Percentiles rank a stretch among this genome's conserved stretches.
Evolutionary conservation across 257 asterid species (phyloP).

Genomic region (Phtheirospermum japonicum): DNA sequence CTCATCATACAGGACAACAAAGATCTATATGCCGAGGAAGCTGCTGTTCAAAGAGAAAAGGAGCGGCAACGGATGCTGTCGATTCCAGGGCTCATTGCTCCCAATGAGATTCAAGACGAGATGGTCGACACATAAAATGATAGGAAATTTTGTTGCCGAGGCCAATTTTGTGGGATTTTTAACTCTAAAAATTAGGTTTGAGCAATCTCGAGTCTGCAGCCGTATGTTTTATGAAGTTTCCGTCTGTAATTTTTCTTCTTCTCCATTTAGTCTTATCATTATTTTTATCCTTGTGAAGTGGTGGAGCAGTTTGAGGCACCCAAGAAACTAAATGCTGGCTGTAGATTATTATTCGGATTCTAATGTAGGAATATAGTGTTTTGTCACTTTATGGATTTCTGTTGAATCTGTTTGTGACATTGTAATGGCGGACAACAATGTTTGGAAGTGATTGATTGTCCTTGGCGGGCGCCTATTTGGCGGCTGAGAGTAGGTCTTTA

Average conservation of each 20-base stretch:
- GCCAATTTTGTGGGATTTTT: constrained; percentile 30
- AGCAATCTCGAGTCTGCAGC: constrained; percentile 26
- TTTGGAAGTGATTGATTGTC: neutral
- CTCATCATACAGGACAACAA: constrained; percentile 70
- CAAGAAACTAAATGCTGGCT: constrained; percentile 39
- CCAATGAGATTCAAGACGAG: constrained; percentile 89
- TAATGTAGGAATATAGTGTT: constrained; percentile 42
- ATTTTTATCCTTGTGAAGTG: constrained; percentile 33
- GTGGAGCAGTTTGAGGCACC: constrained; percentile 34
- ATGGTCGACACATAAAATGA: constrained; percentile 71
- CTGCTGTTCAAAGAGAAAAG: constrained; percentile 82
- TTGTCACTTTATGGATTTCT: constrained; percentile 26
- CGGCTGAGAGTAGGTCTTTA: constrained; percentile 25
- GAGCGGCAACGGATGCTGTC: constrained; percentile 85
- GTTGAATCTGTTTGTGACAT: constrained; percentile 30
- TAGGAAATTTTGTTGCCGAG: constrained; percentile 20
- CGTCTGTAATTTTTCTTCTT: constrained; percentile 22
- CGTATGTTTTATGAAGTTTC: constrained; percentile 21
- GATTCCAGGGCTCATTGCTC: constrained; percentile 88
- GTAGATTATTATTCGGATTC: constrained; percentile 49
- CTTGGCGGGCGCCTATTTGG: constrained; percentile 1
- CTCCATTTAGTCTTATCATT: constrained; percentile 19
- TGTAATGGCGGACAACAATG: neutral
- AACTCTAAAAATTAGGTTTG: constrained; percentile 28
- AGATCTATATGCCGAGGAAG: constrained; percentile 92